Evolutionary conservation across 495 filamentous ascomycete genomes (phyloP).

Genomic region (Xylaria grammica): DNA sequence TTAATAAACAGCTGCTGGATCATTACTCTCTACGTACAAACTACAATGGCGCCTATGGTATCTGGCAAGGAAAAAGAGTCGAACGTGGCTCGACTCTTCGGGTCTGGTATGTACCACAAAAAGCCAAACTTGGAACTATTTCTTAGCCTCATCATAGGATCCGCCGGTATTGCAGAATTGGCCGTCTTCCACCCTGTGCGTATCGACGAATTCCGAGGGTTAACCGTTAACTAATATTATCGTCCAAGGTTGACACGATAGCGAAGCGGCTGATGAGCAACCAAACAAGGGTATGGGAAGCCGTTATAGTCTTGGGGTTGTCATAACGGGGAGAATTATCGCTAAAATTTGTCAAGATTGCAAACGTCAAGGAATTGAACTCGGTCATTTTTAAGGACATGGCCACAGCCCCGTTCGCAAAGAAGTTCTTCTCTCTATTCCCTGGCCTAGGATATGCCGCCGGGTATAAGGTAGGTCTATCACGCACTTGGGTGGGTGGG

Average conservation of each 20-base stretch:
- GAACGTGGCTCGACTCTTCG: slow-evolving; percentile 81
- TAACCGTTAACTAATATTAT: slow-evolving; percentile 34
- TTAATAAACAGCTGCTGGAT: not conserved
- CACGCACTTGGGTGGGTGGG: not conserved
- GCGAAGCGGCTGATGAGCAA: slow-evolving; percentile 99
- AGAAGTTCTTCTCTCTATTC: slow-evolving; percentile 94
- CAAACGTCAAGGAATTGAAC: slow-evolving; percentile 69
- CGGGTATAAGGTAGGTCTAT: slow-evolving; percentile 81
- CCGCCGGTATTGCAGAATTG: slow-evolving; percentile 93
- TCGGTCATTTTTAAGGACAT: slow-evolving; percentile 92
- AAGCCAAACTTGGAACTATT: not conserved
- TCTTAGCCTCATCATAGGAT: slow-evolving; percentile 58
- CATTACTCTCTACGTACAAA: not conserved
- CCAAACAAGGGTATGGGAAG: slow-evolving; percentile 67
- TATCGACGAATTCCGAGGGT: slow-evolving; percentile 28
- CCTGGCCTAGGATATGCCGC: slow-evolving; percentile 96
- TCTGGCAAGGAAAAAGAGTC: slow-evolving; percentile 82
- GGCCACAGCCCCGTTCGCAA: slow-evolving; percentile 67
- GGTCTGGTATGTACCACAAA: slow-evolving; percentile 73
- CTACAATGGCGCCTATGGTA: slow-evolving; percentile 54
- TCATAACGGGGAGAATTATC: slow-evolving; percentile 22
- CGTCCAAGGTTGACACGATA: slow-evolving; percentile 86
- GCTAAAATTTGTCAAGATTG: slow-evolving; percentile 56
- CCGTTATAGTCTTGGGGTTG: not conserved
- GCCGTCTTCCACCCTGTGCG: slow-evolving; percentile 94